Evolutionary conservation across 371 early-diverging fungal genomes (phyloP), one percentile per base, ranked within the genome.

Genomic region (Mortierella sp.): DNA sequence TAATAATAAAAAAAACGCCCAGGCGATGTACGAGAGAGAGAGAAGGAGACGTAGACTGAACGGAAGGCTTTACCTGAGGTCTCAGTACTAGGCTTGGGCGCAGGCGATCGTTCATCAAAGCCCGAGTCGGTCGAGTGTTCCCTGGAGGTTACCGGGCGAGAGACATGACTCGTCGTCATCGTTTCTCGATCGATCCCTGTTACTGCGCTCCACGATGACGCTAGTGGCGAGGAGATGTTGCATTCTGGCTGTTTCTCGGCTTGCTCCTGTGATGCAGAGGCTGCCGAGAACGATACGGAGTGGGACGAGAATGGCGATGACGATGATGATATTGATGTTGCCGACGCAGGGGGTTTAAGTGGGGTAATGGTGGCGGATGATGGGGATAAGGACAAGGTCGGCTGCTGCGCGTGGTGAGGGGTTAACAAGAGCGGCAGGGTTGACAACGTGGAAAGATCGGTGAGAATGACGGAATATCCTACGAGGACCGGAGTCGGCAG

Each of bases 401-500:
- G 23, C 8, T 31, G 37, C 53, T 51, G 50, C 37, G 61, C 27
- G n/a, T 43, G 34, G 31, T 54, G 63, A 19, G 49, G 47, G 44
- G 26, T 14, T 15, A 23, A 28, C 26, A 15, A n/a, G 23, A 51
- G 32, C 24, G 52, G 51, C 31, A 12, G 23, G 14, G 56, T 37
- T 4, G 64, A 26, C 15, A 71, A 56, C 9, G 56, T 31, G 19
- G 71, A 71, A 23, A 71, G 59, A 60, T 71, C 71, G 28, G 64
- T 71, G 39, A 71, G 64, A 43, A 71, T 59, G 41, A 71, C 56
- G 3, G 64, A 71, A 27, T 64, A 71, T 48, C 71, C 71, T 2
- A 64, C 56, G 28, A 60, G 41, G 2, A 43, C 42, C 6, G 56
- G 52, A 19, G 57, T 30, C 15, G 53, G 24, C 21, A 14, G 21